These are phyloP conservation scores for Colletotrichum eremochloae DNA, from an alignment of 2,329 filamentous ascomycete genomes.

Conservation along the genomic window DNA sequence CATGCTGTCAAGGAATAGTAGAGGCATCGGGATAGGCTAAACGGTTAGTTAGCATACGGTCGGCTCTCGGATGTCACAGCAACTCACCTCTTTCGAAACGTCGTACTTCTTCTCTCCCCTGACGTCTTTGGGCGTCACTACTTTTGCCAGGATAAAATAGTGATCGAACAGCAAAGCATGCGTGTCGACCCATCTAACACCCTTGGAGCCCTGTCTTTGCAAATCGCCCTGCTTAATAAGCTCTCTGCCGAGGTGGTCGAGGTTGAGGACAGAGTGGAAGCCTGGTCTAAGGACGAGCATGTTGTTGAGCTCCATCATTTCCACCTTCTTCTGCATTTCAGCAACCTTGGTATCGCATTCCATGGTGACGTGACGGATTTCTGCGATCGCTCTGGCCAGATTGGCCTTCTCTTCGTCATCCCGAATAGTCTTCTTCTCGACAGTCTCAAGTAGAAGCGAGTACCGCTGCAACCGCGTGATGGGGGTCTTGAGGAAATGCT, in stretches of 20 bases:
- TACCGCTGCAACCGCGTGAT: slow-evolving; percentile 95
- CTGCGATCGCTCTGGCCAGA: slow-evolving; percentile 85
- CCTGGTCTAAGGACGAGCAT: slow-evolving; percentile 89
- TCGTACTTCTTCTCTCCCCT: slow-evolving; percentile 88
- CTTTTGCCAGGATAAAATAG: slow-evolving; percentile 93
- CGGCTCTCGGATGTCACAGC: background rate
- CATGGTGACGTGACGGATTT: slow-evolving; percentile 88
- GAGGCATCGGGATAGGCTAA: slow-evolving; percentile 93
- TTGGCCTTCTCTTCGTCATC: slow-evolving; percentile 94
- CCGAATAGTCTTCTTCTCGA: slow-evolving; percentile 84
- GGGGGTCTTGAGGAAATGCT: slow-evolving; percentile 92
- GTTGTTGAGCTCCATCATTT: slow-evolving; percentile 84
- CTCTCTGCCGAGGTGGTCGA: slow-evolving; percentile 93
- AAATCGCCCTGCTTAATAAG: slow-evolving; percentile 91
- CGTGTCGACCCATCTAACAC: slow-evolving; percentile 94
- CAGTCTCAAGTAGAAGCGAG: slow-evolving; percentile 83
- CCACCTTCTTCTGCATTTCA: slow-evolving; percentile 91
- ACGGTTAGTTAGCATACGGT: slow-evolving; percentile 50
- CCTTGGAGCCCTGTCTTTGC: slow-evolving; percentile 87
- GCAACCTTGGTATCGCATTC: slow-evolving; percentile 95
- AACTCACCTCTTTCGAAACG: slow-evolving; percentile 85
- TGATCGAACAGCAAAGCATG: slow-evolving; percentile 96
- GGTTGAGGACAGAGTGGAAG: slow-evolving; percentile 89
- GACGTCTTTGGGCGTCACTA: slow-evolving; percentile 76
- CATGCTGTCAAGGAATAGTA: slow-evolving; percentile 91